phyloP scores from a whole-genome alignment of 805 yeast genomes.

The Cyberlindnera petersonii region DNA sequence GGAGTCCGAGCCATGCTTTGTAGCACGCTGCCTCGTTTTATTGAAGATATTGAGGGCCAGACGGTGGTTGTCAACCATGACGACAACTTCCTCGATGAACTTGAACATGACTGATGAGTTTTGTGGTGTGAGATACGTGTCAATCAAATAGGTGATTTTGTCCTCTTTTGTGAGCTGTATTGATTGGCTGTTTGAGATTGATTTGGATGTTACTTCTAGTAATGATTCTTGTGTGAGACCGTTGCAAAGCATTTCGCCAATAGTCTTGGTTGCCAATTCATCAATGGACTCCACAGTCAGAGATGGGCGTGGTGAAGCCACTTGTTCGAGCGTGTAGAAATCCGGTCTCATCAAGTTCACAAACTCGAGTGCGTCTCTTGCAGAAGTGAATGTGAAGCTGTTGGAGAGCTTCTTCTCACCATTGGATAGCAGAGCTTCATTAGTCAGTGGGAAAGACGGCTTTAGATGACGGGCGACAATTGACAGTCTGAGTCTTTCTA shows the following conservation, averaged over 20 bases:
- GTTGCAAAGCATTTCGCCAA: not conserved
- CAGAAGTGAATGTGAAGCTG: slow-evolving; percentile 3
- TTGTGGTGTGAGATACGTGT: slow-evolving; percentile 1
- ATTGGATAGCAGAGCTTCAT: slow-evolving; percentile 2
- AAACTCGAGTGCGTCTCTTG: slow-evolving; percentile 8
- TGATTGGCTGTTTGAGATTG: not conserved
- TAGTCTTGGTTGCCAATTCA: not conserved
- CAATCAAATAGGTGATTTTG: slow-evolving; percentile 6
- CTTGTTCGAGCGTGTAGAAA: slow-evolving; percentile 3
- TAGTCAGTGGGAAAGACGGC: slow-evolving; percentile 6
- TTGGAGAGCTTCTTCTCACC: not conserved
- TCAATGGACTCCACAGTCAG: slow-evolving; percentile 1
- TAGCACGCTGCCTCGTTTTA: not conserved
- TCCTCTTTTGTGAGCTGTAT: slow-evolving; percentile 11
- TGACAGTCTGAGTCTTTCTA: slow-evolving; percentile 5
- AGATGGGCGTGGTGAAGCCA: not conserved
- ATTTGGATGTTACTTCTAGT: not conserved
- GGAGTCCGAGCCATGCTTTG: not conserved
- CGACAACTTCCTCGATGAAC: slow-evolving; percentile 1
- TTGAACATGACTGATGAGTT: not conserved
- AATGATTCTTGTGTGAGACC: slow-evolving; percentile 1
- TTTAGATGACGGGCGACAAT: slow-evolving; percentile 1
- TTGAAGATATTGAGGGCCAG: slow-evolving; percentile 5
- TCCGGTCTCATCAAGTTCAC: slow-evolving; percentile 4
- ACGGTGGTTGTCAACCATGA: slow-evolving; percentile 8